phyloP scores from a whole-genome alignment of 495 filamentous ascomycete species.

The Oleoguttula mirabilis region DNA sequence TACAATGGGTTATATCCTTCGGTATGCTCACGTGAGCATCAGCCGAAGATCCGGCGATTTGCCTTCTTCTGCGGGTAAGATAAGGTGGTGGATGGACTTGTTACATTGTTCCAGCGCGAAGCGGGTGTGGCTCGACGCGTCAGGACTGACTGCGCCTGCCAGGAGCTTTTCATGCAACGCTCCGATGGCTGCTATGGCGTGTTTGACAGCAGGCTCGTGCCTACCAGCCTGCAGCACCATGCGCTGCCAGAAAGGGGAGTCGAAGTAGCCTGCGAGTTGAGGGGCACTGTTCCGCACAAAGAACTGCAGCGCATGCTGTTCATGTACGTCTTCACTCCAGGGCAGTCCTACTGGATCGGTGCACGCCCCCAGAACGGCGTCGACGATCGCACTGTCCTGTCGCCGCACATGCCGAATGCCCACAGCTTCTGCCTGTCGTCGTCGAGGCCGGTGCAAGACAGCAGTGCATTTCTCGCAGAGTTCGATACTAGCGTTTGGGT shows the following conservation, averaged over 20 bases:
- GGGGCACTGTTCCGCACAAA: conserved; percentile 16
- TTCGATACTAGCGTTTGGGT: conserved; percentile 1
- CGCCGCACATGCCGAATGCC: neutral
- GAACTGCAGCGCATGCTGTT: conserved; percentile 17
- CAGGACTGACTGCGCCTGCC: conserved; percentile 2
- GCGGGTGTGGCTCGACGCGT: neutral
- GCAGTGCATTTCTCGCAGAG: conserved; percentile 10
- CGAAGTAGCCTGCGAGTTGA: conserved; percentile 18
- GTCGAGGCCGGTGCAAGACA: neutral
- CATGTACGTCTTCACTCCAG: conserved; percentile 11
- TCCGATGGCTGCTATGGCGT: conserved; percentile 17
- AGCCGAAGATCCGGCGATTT: conserved; percentile 9
- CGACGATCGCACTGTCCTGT: conserved; percentile 9
- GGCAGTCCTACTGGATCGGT: conserved; percentile 4
- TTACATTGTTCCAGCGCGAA: conserved; percentile 19
- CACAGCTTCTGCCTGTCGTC: neutral
- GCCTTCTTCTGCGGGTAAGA: neutral
- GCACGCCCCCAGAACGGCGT: neutral
- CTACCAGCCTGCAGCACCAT: conserved; percentile 15
- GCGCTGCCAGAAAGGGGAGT: conserved; percentile 16
- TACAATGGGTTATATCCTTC: no score
- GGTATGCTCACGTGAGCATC: no score
- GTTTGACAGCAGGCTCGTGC: conserved; percentile 14
- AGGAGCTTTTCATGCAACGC: conserved; percentile 18
- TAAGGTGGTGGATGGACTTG: conserved; percentile 12